A percentile compares a stretch with the other conserved stretches of the same genome.
These are phyloP conservation scores for Cantharellus anzutake DNA, from an alignment of 768 basidiomycete species.

Conservation along the genomic window DNA sequence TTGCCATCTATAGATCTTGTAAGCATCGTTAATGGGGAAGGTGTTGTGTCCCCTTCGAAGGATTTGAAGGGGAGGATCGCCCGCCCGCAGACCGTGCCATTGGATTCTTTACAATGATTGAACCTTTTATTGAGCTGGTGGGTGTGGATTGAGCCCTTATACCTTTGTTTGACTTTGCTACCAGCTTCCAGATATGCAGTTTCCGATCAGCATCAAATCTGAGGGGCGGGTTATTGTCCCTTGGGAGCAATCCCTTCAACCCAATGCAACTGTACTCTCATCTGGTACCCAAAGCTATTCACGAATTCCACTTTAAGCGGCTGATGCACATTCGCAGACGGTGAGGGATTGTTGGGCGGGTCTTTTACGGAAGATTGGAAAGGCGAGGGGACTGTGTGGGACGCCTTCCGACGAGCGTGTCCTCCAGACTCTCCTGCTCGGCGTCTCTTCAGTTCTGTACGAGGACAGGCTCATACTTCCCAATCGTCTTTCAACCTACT, in stretches of 20 bases:
- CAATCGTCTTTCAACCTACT: slow-evolving; percentile 14
- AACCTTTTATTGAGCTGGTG: background rate
- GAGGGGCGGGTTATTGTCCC: slow-evolving; percentile 88
- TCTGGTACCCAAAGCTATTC: background rate
- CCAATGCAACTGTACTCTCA: slow-evolving; percentile 38
- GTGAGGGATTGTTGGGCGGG: slow-evolving; percentile 36
- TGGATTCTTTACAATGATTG: slow-evolving; percentile 57
- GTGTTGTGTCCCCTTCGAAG: slow-evolving; percentile 41
- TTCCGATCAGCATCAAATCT: slow-evolving; percentile 83
- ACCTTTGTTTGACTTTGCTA: slow-evolving; percentile 3
- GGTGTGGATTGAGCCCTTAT: background rate
- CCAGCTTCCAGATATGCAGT: slow-evolving; percentile 84
- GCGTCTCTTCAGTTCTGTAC: slow-evolving; percentile 60
- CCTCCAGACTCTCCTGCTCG: slow-evolving; percentile 59
- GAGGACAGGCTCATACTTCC: slow-evolving; percentile 14
- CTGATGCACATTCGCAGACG: slow-evolving; percentile 18
- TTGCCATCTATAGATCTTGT: slow-evolving; percentile 77
- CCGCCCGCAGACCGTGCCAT: slow-evolving; percentile 62
- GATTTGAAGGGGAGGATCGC: slow-evolving; percentile 37
- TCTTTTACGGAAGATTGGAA: slow-evolving; percentile 70
- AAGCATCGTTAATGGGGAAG: slow-evolving; percentile 39
- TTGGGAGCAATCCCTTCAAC: slow-evolving; percentile 65
- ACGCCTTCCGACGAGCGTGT: slow-evolving; percentile 86
- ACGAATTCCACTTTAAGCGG: background rate
- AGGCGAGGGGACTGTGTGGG: slow-evolving; percentile 76